Evolutionary conservation across 805 yeast genomes (phyloP).

Genomic region (Wickerhamiella occidentalis): DNA sequence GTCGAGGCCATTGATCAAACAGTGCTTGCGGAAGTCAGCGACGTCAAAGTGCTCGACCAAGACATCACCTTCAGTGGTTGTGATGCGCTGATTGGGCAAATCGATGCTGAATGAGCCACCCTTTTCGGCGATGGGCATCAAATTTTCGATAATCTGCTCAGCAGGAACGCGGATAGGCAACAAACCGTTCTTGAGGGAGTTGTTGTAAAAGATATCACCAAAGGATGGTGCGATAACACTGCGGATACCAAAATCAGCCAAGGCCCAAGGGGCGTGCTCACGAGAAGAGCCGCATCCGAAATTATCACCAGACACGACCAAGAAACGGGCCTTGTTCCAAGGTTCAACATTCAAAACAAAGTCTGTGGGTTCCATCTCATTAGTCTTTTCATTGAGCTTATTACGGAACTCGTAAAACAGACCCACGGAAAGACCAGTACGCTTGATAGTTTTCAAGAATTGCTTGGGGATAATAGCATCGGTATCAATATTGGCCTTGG

Average conservation of each 20-base stretch:
- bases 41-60: slow-evolving; percentile 74
- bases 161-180: slow-evolving; percentile 86
- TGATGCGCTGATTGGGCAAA: slow-evolving; percentile 73
- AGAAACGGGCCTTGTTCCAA: slow-evolving; percentile 63
- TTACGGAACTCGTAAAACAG: slow-evolving; percentile 86
- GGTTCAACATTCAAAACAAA: slow-evolving; percentile 81
- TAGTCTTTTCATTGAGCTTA: slow-evolving; percentile 39
- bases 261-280: slow-evolving; percentile 99
- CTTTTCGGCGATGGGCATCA: slow-evolving; percentile 67
- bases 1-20: slow-evolving; percentile 87
- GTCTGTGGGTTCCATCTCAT: slow-evolving; percentile 62
- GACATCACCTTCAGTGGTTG: slow-evolving; percentile 53
- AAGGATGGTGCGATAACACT: slow-evolving; percentile 95
- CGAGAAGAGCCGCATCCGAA: slow-evolving; percentile 99
- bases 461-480: slow-evolving; percentile 99
- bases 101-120: slow-evolving; percentile 69
- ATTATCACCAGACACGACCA: slow-evolving; percentile 90
- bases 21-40: slow-evolving; percentile 87
- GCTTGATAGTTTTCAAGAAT: slow-evolving; percentile 91
- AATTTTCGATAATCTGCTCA: slow-evolving; percentile 54
- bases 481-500: slow-evolving; percentile 91
- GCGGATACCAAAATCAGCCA: slow-evolving; percentile 93
- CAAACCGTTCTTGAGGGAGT: slow-evolving; percentile 91
- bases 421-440: slow-evolving; percentile 85
- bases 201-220: slow-evolving; percentile 96